These are phyloP conservation scores for Fusarium sp. DNA, from an alignment of 2,329 filamentous ascomycete genomes.

Conservation along the genomic window DNA sequence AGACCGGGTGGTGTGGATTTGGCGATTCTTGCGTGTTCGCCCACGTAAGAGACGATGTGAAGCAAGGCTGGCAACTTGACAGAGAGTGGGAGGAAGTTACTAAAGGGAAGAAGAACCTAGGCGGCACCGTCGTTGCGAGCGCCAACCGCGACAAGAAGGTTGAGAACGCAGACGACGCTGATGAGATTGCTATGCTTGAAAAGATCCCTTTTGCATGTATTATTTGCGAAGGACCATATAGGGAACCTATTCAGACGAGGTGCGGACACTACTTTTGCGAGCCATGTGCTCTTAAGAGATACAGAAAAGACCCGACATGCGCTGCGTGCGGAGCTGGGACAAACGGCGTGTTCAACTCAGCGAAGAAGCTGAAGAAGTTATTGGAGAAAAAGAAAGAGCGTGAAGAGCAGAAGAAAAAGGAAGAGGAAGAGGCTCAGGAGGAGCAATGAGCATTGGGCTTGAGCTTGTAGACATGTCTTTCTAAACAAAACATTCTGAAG, in stretches of 20 bases:
- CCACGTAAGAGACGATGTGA: background rate
- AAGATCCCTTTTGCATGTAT: slow-evolving; percentile 91
- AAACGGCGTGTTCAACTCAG: slow-evolving; percentile 87
- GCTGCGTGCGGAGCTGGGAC: slow-evolving; percentile 87
- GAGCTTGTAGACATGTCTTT: background rate
- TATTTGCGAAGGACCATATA: slow-evolving; percentile 83
- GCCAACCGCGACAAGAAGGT: slow-evolving; percentile 57
- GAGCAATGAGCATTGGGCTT: background rate
- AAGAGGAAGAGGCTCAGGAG: slow-evolving; percentile 59
- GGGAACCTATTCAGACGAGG: slow-evolving; percentile 82
- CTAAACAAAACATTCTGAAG: background rate
- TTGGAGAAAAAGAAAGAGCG: slow-evolving; percentile 76
- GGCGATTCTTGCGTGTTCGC: slow-evolving; percentile 70
- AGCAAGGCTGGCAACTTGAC: slow-evolving; percentile 95
- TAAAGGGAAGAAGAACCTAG: slow-evolving; percentile 72
- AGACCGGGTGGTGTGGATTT: slow-evolving; percentile 65
- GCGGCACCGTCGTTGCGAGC: slow-evolving; percentile 69
- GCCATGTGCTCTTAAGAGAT: slow-evolving; percentile 84
- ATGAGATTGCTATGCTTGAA: slow-evolving; percentile 77
- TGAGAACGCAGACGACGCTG: slow-evolving; percentile 54
- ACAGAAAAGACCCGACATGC: slow-evolving; percentile 86
- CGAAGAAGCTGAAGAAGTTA: slow-evolving; percentile 83
- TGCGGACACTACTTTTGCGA: slow-evolving; percentile 98
- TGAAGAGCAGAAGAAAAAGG: slow-evolving; percentile 63
- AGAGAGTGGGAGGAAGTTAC: slow-evolving; percentile 89